These are phyloP conservation scores for Murraya paniculata DNA, from an alignment of 345 rosid species.

Conservation along the genomic window DNA sequence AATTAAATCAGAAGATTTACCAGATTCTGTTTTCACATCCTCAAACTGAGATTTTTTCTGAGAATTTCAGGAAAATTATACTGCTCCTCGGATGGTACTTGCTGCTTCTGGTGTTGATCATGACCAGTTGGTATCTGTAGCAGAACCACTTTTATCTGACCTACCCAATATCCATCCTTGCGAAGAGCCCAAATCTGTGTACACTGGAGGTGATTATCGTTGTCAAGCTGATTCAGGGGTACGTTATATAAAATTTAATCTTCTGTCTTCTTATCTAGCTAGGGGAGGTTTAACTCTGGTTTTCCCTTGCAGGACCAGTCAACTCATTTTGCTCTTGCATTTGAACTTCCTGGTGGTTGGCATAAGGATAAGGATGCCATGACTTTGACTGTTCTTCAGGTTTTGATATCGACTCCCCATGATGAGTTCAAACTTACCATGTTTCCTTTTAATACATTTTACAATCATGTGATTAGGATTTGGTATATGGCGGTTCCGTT, in stretches of 20 bases:
- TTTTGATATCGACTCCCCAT: constrained; percentile 20
- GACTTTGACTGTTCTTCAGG: constrained; percentile 86
- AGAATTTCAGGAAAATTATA: constrained; percentile 65
- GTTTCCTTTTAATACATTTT: background rate
- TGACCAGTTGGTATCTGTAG: constrained; percentile 69
- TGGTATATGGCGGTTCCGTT: background rate
- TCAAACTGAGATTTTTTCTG: constrained; percentile 13
- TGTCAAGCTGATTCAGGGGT: constrained; percentile 84
- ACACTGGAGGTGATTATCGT: constrained; percentile 89
- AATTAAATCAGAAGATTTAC: background rate
- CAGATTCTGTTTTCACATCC: constrained; percentile 2
- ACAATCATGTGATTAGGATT: background rate
- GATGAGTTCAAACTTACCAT: background rate
- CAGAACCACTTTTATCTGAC: constrained; percentile 84
- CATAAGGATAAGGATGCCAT: constrained; percentile 70
- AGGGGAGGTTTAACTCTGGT: background rate
- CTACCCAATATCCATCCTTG: constrained; percentile 46
- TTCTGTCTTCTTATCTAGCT: constrained; percentile 5
- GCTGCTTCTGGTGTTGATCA: constrained; percentile 88
- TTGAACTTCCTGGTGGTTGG: constrained; percentile 94
- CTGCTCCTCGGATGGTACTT: constrained; percentile 77
- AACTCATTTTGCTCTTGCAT: constrained; percentile 89
- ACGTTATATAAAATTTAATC: constrained; percentile 8
- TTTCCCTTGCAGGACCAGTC: constrained; percentile 31
- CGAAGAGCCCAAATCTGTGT: constrained; percentile 67